Conservation (phyloP, 805 yeast genomes). For the Sugiyamaella qingdaonensis region DNA sequence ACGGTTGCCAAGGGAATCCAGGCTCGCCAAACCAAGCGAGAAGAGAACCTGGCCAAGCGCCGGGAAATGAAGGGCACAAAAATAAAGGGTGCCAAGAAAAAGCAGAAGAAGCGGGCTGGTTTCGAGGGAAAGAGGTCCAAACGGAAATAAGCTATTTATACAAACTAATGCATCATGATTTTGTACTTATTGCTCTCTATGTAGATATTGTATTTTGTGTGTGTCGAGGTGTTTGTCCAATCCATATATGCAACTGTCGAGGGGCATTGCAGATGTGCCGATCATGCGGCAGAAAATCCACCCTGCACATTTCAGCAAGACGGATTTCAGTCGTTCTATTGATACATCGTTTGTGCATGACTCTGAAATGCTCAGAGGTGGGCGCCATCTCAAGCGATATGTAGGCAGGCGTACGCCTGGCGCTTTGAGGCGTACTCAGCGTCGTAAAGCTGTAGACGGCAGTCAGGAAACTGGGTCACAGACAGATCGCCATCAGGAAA, state of each 20-base stretch:
- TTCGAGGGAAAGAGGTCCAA: slow-evolving; percentile 60
- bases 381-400: background rate
- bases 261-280: no score
- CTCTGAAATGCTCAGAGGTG: background rate
- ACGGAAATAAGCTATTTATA: background rate
- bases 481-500: background rate
- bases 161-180: background rate
- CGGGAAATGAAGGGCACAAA: slow-evolving; percentile 80
- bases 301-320: no score
- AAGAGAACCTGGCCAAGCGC: slow-evolving; percentile 82
- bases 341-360: no score
- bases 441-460: background rate
- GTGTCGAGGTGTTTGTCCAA: no score
- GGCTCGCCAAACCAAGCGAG: slow-evolving; percentile 80
- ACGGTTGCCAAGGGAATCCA: slow-evolving; percentile 69
- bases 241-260: no score
- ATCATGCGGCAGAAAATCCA: no score
- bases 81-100: slow-evolving; percentile 47
- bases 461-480: no score
- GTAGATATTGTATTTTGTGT: no score
- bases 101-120: slow-evolving; percentile 74
- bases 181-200: background rate
- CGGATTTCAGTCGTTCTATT: no score
- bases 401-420: background rate
- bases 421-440: background rate